These are phyloP conservation scores for Astragalus membranaceus DNA, from an alignment of 306 rosid species.

Conservation along the genomic window DNA sequence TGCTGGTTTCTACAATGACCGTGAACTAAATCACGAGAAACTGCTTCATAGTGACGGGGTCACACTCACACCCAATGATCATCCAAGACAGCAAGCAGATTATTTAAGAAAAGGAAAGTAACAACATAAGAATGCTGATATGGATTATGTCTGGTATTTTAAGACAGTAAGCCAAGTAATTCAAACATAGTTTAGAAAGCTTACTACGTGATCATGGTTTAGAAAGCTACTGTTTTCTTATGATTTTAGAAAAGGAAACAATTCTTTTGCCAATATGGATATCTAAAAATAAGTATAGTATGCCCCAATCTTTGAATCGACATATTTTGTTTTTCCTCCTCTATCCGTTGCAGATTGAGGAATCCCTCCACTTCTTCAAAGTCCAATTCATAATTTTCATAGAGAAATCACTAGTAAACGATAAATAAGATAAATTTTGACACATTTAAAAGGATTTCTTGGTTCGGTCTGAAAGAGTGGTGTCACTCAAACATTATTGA, in stretches of 20 bases:
- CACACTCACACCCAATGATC: neutral
- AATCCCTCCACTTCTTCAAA: neutral
- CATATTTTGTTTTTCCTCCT: neutral
- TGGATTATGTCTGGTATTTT: neutral
- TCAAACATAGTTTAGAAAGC: neutral
- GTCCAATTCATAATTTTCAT: neutral
- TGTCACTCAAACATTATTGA: neutral
- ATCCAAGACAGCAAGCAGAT: neutral
- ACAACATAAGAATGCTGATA: neutral
- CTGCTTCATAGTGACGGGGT: neutral
- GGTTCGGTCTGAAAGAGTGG: neutral
- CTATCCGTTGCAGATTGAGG: neutral
- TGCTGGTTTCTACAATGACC: neutral
- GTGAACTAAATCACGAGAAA: neutral
- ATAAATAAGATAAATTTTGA: neutral
- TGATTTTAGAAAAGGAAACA: neutral
- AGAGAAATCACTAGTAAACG: neutral
- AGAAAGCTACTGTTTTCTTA: neutral
- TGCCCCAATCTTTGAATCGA: neutral
- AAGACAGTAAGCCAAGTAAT: neutral
- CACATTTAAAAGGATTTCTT: neutral
- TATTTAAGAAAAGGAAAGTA: neutral
- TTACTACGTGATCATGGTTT: neutral
- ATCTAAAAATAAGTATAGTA: neutral
- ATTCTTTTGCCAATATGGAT: neutral